Evolutionary conservation across 306 rosid genomes (phyloP), one percentile per base, ranked within the genome.

Genomic region (Pyrus bretschneideri): DNA sequence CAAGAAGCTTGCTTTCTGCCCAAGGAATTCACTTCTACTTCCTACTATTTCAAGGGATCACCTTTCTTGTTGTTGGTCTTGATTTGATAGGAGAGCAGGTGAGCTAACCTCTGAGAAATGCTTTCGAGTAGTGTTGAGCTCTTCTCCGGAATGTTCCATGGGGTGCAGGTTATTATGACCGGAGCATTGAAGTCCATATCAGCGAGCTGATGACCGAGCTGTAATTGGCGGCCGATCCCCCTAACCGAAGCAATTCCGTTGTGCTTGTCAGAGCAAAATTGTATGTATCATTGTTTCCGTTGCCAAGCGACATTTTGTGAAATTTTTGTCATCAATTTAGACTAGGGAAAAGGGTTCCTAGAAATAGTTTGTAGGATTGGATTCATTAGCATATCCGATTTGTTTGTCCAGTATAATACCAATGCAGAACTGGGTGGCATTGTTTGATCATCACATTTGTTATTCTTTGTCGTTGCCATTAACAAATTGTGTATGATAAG

Each of bases 1-100:
- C 85, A 70, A 90, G 97, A 88, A 92, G 99, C 83, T 83, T 95
- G 83, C 81, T 95, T 71, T 95, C 99, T 72, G 99, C 99, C 9
- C 97, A 95, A 84, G 99, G 97, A 81, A 88, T 95, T 87, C 99
- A 95, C 86, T 95, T 95, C 89, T 95, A 92, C 90, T 95, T 95
- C 86, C 86, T 95, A 58, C 81, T 95, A 79, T 92, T 95, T 86
- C 99, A 95, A 81, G 99, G 99, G 71, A 71, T 95, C 86, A 92
- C 91, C 83, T 95, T 95, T 81, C 87, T 95, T 61, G 96, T 92
- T 18, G 95, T 95, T 66, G 97, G 99, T 76, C 97, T 95, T 58
- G 99, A 95, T 83, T 87, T 95, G 86, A 95, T 95, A 3, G 99
- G 99, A 23, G 97, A 95, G 87, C 97, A 95, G 85, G 96, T 92